A percentile compares a stretch with the other conserved stretches of the same genome.
Conservation (phyloP, 140 eudicot genomes). For the Cichorium intybus region DNA sequence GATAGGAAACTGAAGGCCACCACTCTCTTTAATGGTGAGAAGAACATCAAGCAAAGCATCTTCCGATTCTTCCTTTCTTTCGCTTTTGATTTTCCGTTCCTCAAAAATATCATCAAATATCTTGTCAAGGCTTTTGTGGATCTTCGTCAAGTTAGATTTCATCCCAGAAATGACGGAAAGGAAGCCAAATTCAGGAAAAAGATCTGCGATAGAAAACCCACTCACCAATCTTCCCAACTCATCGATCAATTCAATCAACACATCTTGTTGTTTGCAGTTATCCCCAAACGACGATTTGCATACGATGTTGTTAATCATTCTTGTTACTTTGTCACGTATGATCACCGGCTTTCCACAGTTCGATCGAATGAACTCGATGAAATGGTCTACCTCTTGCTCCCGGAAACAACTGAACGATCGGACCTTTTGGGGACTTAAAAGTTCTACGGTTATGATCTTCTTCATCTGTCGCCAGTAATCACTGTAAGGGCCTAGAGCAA, state of each 20-base stretch:
- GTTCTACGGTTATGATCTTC: background rate
- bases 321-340: background rate
- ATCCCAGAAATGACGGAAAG: too few relatives aligned
- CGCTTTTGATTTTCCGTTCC: too few relatives aligned
- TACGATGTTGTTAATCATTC: background rate
- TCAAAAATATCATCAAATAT: too few relatives aligned
- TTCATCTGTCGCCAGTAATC: background rate
- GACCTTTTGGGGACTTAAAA: background rate
- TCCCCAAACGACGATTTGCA: conserved; percentile 15
- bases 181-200: background rate
- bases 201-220: conserved; percentile 23
- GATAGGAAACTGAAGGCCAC: too few relatives aligned
- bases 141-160: too few relatives aligned
- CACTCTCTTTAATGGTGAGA: too few relatives aligned
- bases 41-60: too few relatives aligned
- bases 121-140: too few relatives aligned
- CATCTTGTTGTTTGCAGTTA: background rate
- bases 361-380: conserved; percentile 3
- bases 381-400: conserved; percentile 7
- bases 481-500: background rate
- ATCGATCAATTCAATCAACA: conserved; percentile 2
- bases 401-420: conserved; percentile 21
- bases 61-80: too few relatives aligned
- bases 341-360: conserved; percentile 2
- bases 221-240: background rate